Evolutionary conservation across 257 asterid genomes (phyloP), one percentile per base, ranked within the genome.

Genomic region (Primulina huaijiensis): DNA sequence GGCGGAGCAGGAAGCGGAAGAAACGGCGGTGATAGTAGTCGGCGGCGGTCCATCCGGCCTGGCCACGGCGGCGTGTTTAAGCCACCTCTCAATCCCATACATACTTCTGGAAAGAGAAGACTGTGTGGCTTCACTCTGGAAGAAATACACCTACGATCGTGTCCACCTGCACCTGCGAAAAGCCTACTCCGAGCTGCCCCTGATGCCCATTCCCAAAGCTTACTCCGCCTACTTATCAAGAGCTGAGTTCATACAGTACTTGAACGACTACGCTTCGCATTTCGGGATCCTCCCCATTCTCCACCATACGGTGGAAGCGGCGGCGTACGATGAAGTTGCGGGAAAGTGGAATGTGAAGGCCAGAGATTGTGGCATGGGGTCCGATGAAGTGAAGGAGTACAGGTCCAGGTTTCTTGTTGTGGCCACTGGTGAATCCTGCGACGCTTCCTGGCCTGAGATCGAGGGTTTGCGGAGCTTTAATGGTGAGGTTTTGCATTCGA

Each of bases 1-100:
- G 62, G 43, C 62, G 33, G 60, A 35, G 8, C 40, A 5, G 8
- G 7, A 17, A 9, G 40, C 20, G 8, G 21, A 75, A 65, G 75
- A 62, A 55, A 2, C 68, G 7, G 59, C 66, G 5, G 90, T 82
- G 12, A 82, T 78, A 37, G 74, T 89, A 33, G 86, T 87, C 40
- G 97, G 97, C 63, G 90, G 78, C 21, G 97, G 97, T 0, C 86
- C 97, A 3, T 79, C 96, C 5, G 97, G 96, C 34, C 78, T 91
- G 0, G 87, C 96, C 2, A 73, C 89, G n/a, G 88, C 97, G 38
- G 97, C 95, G 72, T 83, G 75, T 37, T 74, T 89, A 5, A 72
- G 33, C 25, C 73, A 77, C 1, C 79, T 75, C 29, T 84, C 92
- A 1, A 78, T 89, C 55, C 92, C 97, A 0, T 75, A 84, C 84